These are phyloP conservation scores for Scleromitrula shiraiana DNA, from an alignment of 2,329 filamentous ascomycete genomes.

Conservation along the genomic window DNA sequence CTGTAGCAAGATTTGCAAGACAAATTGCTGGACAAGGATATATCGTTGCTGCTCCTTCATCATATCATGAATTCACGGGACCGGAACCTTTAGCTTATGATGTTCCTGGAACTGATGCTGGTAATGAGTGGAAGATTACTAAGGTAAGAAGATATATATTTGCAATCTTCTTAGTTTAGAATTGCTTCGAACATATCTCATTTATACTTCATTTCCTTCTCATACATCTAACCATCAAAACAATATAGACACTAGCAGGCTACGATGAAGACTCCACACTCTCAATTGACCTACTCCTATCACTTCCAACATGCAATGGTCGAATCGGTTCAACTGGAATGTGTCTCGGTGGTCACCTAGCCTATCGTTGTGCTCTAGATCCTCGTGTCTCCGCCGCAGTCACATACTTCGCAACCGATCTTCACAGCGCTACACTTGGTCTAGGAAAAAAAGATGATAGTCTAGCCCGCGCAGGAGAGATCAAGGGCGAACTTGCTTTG, in stretches of 20 bases:
- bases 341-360: constrained; percentile 89
- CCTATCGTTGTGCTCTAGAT: constrained; percentile 65
- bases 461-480: constrained; percentile 51
- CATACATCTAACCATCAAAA: background rate
- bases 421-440: constrained; percentile 73
- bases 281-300: constrained; percentile 62
- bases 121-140: constrained; percentile 77
- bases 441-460: constrained; percentile 53
- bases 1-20: constrained; percentile 79
- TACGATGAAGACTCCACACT: constrained; percentile 74
- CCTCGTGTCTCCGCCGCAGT: constrained; percentile 67
- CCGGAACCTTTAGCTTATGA: constrained; percentile 81
- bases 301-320: constrained; percentile 71
- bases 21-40: constrained; percentile 91
- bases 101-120: constrained; percentile 75
- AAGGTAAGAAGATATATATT: constrained; percentile 45
- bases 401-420: constrained; percentile 88
- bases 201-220: background rate
- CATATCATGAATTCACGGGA: constrained; percentile 87
- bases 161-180: constrained; percentile 2
- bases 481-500: constrained; percentile 75
- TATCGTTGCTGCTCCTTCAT: constrained; percentile 83
- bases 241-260: constrained; percentile 62
- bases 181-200: background rate
- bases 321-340: constrained; percentile 75